Evolutionary conservation across 2,329 filamentous ascomycete species (phyloP).

Genomic region (Lachnellula subtilissima): DNA sequence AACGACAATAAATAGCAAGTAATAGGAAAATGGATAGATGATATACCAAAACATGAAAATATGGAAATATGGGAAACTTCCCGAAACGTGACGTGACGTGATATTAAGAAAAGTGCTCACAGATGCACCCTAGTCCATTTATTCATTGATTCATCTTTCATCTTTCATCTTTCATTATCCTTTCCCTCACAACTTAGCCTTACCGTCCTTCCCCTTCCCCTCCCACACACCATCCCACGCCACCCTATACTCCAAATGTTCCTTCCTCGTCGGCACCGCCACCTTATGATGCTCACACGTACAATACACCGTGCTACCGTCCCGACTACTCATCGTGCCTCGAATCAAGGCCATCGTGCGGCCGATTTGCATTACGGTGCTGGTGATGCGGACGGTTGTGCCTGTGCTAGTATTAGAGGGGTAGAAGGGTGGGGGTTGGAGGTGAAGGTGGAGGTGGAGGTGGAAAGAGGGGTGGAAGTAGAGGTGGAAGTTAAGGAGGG

Average conservation of each 20-base stretch:
- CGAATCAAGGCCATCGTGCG: slow-evolving; percentile 48
- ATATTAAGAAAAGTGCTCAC: no score
- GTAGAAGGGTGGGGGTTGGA: no score
- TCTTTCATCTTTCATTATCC: no score
- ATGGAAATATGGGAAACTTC: no score
- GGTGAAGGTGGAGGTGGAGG: no score
- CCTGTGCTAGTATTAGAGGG: slow-evolving; percentile 17
- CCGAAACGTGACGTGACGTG: no score
- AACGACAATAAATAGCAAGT: no score
- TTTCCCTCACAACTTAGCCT: no score
- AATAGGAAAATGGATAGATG: no score
- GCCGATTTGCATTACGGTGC: slow-evolving; percentile 41
- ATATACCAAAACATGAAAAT: no score
- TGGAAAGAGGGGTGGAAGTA: background rate
- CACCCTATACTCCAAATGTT: slow-evolving; percentile 36
- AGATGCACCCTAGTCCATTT: no score
- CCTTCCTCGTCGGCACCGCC: slow-evolving; percentile 36
- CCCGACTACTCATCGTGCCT: slow-evolving; percentile 44
- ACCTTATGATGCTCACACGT: slow-evolving; percentile 51
- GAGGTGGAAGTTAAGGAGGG: background rate
- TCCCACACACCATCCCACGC: slow-evolving; percentile 43
- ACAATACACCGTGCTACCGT: slow-evolving; percentile 43
- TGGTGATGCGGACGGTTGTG: slow-evolving; percentile 39
- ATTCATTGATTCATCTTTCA: no score
- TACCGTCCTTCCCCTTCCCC: slow-evolving; percentile 2